Conservation (phyloP, 768 basidiomycete species). For the Lentinula aciculospora region DNA sequence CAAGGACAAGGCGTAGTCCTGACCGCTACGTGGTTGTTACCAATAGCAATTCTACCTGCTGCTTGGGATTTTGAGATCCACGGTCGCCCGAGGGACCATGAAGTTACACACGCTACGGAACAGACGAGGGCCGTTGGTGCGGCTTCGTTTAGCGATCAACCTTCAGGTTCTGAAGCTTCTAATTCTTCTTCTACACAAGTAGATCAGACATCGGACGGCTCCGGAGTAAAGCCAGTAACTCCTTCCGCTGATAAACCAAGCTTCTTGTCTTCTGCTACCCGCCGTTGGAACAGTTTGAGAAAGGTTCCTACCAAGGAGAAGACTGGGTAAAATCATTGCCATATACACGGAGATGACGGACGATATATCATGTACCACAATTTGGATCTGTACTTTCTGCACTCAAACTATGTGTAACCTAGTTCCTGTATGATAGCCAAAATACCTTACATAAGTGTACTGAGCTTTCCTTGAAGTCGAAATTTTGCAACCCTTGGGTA, state of each 20-base stretch:
- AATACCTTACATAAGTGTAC: neutral
- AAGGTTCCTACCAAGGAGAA: neutral
- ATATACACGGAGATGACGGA: neutral
- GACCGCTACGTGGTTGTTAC: conserved; percentile 79
- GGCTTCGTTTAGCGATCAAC: neutral
- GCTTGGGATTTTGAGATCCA: conserved; percentile 46
- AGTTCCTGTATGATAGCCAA: neutral
- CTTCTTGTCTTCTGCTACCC: neutral
- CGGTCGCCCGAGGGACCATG: conserved; percentile 2
- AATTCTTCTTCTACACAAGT: neutral
- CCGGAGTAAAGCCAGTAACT: neutral
- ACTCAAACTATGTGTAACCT: neutral
- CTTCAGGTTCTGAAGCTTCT: neutral
- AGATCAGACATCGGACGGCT: neutral
- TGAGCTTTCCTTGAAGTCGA: neutral
- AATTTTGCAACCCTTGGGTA: neutral
- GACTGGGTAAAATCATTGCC: neutral
- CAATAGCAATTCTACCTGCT: conserved; percentile 69
- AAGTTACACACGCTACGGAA: neutral
- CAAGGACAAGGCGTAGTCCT: conserved; percentile 78
- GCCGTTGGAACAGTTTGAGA: neutral
- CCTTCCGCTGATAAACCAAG: neutral
- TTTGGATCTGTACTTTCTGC: neutral
- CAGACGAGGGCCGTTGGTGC: neutral
- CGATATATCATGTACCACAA: no score